Evolutionary conservation across 257 asterid genomes (phyloP).

Genomic region (Verbascum thapsus): DNA sequence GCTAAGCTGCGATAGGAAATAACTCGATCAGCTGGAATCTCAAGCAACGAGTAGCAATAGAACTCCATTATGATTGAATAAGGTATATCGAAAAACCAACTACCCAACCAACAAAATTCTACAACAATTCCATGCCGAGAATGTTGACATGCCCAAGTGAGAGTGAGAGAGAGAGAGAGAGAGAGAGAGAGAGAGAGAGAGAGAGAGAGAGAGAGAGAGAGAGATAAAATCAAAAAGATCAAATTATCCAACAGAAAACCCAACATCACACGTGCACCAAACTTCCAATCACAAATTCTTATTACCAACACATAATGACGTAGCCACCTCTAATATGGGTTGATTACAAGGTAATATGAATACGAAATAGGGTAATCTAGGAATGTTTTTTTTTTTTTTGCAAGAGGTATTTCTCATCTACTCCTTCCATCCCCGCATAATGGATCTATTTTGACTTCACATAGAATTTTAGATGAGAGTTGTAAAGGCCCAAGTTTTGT

Average conservation of each 20-base stretch:
- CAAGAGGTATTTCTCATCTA: no score
- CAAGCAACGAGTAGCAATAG: conserved; percentile 14
- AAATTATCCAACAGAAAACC: conserved; percentile 5
- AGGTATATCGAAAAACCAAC: conserved; percentile 4
- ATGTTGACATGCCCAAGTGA: not conserved
- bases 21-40: conserved; percentile 26
- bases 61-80: not conserved
- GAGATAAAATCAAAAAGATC: not conserved
- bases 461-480: no score
- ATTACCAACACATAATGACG: not conserved
- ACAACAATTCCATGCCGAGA: not conserved
- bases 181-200: conserved; percentile 6
- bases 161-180: conserved; percentile 6
- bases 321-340: no score
- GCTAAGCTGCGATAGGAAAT: conserved; percentile 64
- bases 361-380: no score
- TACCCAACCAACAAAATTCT: not conserved
- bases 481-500: no score
- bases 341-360: no score
- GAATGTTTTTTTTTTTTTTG: no score
- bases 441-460: no score
- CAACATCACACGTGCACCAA: conserved; percentile 8
- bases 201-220: conserved; percentile 18
- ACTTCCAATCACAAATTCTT: conserved; percentile 12
- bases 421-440: no score